Conservation (phyloP, 768 basidiomycete species). For the Pilatotrama ljubarskyi region DNA sequence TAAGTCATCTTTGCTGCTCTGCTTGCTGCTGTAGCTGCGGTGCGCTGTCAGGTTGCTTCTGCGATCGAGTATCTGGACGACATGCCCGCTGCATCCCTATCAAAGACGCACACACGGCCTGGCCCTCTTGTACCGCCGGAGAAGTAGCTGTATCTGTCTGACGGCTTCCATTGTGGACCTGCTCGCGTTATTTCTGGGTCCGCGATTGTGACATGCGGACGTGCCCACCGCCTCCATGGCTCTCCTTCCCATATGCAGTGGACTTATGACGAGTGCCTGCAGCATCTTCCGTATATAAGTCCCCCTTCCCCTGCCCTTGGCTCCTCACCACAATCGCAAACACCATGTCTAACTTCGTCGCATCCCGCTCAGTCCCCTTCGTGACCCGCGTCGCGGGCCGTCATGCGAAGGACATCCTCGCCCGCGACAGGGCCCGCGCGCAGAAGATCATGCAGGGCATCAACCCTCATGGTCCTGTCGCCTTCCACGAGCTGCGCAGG, state of each 20-base stretch:
- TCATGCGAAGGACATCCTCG: conserved; percentile 50
- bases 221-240: conserved; percentile 1
- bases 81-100: conserved; percentile 6
- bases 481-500: conserved; percentile 32
- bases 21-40: neutral
- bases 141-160: conserved; percentile 8
- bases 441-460: conserved; percentile 54
- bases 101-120: neutral
- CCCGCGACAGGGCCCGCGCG: conserved; percentile 55
- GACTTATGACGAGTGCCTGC: neutral
- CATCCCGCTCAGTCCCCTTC: conserved; percentile 44
- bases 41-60: neutral
- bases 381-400: conserved; percentile 40
- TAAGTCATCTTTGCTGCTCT: neutral
- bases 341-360: conserved; percentile 39
- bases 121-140: conserved; percentile 5
- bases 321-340: conserved; percentile 4
- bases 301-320: neutral
- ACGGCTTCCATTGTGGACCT: conserved; percentile 2
- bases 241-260: conserved; percentile 3
- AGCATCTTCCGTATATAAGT: conserved; percentile 12
- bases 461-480: conserved; percentile 53
- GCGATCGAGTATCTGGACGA: neutral
- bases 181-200: neutral
- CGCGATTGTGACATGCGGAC: conserved; percentile 1